Evolutionary conservation across 768 basidiomycete species (phyloP), one percentile per base, ranked within the genome.

Genomic region (Tulasnella sp.): DNA sequence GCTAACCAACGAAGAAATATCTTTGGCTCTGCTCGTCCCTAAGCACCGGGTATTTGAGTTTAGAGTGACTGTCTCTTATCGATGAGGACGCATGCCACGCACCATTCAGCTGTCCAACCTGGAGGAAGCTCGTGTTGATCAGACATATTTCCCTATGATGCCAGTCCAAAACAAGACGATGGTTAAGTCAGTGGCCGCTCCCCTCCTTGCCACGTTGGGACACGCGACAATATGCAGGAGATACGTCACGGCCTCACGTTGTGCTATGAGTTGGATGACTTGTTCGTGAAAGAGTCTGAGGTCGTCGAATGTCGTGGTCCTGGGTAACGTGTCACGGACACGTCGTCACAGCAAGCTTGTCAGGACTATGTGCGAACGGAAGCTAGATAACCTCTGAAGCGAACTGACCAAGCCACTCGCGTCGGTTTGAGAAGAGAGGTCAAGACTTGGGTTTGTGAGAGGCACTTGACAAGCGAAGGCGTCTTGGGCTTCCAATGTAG

Each of bases 31-130:
- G 86, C 72, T 86, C 85, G 83, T 96, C 93, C 95, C 94, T 96
- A 81, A 76, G 70, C 72, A 71, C 54, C n/a, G 45, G 72, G 31
- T 58, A 75, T 78, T 80, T 77, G 82, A 73, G 79, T 77, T 71
- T 45, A 70, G 74, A 69, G 75, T 79, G 67, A 72, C 22, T 38
- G 19, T 72, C 67, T 68, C 29, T 29, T 68, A 29, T 70, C 42
- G 38, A 34, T 1, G n/a, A 76, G 54, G 67, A 45, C 68, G 34
- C 7, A 58, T n/a, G 0, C 22, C 72, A 83, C 86, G 79, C 82
- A 94, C 96, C 96, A 97, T 87, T 96, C 91, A 82, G 94, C 93
- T 79, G 88, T 86, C 96, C 96, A 97, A 54, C 96, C 96, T 79
- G 91, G 91, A 77, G 96, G 96, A 45, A 97, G 84, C 82, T 93